phyloP scores from a whole-genome alignment of 2,329 filamentous ascomycete species.

The Penicillium freii region DNA sequence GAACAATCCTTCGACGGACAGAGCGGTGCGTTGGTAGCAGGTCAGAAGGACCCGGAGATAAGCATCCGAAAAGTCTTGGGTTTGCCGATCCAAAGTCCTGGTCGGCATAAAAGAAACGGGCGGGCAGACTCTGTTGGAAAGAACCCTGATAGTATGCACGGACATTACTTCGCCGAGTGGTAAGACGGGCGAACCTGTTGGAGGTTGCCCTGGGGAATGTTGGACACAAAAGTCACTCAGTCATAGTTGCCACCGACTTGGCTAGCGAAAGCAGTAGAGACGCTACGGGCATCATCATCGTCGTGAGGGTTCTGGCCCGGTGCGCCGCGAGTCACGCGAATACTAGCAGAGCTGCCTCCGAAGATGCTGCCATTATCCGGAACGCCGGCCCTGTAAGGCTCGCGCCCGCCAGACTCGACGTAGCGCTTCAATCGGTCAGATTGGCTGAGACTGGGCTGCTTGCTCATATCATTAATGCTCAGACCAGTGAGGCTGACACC shows the following conservation, averaged over 20 bases:
- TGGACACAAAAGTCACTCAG: conserved; percentile 41
- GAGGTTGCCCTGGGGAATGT: conserved; percentile 16
- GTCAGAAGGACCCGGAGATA: conserved; percentile 3
- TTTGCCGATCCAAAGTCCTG: conserved; percentile 16
- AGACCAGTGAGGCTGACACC: conserved; percentile 87
- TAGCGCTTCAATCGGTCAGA: conserved; percentile 92
- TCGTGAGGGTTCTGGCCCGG: conserved; percentile 58
- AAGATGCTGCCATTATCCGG: conserved; percentile 64
- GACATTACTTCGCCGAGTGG: conserved; percentile 17
- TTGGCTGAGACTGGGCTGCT: conserved; percentile 72
- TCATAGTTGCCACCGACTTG: conserved; percentile 73
- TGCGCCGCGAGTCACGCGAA: conserved; percentile 48
- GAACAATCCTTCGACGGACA: conserved; percentile 7
- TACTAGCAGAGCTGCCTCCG: conserved; percentile 57
- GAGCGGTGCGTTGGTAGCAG: conserved; percentile 10
- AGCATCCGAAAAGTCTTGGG: conserved; percentile 12
- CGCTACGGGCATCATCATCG: conserved; percentile 84
- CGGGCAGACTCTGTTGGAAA: conserved; percentile 21
- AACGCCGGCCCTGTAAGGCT: conserved; percentile 51
- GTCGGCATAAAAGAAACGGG: conserved; percentile 20
- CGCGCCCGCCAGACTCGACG: conserved; percentile 77
- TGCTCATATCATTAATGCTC: conserved; percentile 67
- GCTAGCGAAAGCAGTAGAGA: conserved; percentile 95
- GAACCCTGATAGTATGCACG: conserved; percentile 17
- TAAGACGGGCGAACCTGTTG: conserved; percentile 16